phyloP scores from a whole-genome alignment of 2,329 filamentous ascomycete species.

The Cladosporium sp. region DNA sequence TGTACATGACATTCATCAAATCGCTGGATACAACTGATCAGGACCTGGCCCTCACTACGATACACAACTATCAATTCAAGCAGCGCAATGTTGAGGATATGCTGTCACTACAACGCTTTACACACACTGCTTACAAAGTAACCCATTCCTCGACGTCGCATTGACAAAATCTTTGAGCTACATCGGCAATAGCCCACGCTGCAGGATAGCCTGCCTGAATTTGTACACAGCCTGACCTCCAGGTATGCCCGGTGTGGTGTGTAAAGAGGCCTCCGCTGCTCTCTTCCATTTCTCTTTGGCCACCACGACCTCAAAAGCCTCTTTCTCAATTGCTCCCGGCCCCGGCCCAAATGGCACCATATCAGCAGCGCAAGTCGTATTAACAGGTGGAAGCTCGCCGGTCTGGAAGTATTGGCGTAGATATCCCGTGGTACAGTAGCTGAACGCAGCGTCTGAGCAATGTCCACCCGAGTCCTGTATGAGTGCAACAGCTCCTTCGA shows the following conservation, averaged over 20 bases:
- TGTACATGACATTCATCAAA: too few relatives aligned
- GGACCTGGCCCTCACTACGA: too few relatives aligned
- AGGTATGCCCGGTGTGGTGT: not conserved
- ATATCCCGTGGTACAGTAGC: slow-evolving; percentile 26
- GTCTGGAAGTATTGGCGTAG: slow-evolving; percentile 32
- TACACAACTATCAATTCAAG: too few relatives aligned
- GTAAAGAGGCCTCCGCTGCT: not conserved
- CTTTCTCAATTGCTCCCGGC: not conserved
- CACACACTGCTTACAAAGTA: too few relatives aligned
- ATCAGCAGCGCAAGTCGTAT: slow-evolving; percentile 27
- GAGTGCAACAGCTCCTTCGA: slow-evolving; percentile 28
- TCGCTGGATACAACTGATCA: too few relatives aligned
- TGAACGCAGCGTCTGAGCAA: slow-evolving; percentile 23
- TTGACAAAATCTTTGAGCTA: too few relatives aligned
- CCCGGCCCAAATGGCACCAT: slow-evolving; percentile 24
- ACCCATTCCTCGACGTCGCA: too few relatives aligned
- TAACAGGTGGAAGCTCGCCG: slow-evolving; percentile 26
- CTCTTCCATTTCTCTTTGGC: not conserved
- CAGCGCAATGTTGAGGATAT: too few relatives aligned
- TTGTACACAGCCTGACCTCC: not conserved
- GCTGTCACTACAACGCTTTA: too few relatives aligned
- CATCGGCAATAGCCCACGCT: too few relatives aligned
- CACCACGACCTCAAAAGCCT: not conserved
- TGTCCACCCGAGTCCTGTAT: slow-evolving; percentile 33
- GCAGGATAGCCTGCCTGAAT: not conserved